Evolutionary conservation across 164 flowering plant genomes (phyloP).

Genomic region (Saururus chinensis): DNA sequence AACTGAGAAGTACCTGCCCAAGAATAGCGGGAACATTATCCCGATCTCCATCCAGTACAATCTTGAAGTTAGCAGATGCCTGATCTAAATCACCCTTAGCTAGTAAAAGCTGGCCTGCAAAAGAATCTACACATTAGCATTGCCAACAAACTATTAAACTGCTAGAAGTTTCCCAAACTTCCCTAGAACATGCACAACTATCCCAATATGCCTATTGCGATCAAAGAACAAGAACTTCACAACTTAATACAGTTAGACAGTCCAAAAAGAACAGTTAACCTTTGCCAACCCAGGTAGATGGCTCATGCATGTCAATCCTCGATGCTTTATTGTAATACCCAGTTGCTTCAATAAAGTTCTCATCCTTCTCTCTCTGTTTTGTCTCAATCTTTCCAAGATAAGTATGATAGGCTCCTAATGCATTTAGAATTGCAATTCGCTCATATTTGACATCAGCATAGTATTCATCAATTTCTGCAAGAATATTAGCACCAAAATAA

Average conservation of each 20-base stretch:
- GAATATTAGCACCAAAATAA: too few species aligned
- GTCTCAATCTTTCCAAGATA: conserved; percentile 92
- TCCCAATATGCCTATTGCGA: not conserved
- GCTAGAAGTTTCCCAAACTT: too few species aligned
- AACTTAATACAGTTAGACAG: not conserved
- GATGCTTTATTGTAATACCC: conserved; percentile 89
- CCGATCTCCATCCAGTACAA: conserved; percentile 75
- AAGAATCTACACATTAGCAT: conserved; percentile 2
- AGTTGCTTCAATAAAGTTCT: conserved; percentile 71
- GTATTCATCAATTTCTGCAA: conserved; percentile 92
- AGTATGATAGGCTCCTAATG: conserved; percentile 87
- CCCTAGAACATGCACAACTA: not conserved
- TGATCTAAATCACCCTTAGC: conserved; percentile 94
- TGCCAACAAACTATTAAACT: not conserved
- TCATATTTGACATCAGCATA: conserved; percentile 91
- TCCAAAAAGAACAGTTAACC: conserved; percentile 33
- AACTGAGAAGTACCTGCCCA: conserved; percentile 64
- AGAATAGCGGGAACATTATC: conserved; percentile 94
- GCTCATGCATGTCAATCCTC: conserved; percentile 90
- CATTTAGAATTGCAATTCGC: conserved; percentile 90
- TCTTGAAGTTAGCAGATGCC: conserved; percentile 84
- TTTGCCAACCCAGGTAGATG: conserved; percentile 99
- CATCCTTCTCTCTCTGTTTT: conserved; percentile 79
- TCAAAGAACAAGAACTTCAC: not conserved
- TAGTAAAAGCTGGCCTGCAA: conserved; percentile 86